phyloP scores from a whole-genome alignment of 1,139 yeast species.

The Geotrichum klebahnii region DNA sequence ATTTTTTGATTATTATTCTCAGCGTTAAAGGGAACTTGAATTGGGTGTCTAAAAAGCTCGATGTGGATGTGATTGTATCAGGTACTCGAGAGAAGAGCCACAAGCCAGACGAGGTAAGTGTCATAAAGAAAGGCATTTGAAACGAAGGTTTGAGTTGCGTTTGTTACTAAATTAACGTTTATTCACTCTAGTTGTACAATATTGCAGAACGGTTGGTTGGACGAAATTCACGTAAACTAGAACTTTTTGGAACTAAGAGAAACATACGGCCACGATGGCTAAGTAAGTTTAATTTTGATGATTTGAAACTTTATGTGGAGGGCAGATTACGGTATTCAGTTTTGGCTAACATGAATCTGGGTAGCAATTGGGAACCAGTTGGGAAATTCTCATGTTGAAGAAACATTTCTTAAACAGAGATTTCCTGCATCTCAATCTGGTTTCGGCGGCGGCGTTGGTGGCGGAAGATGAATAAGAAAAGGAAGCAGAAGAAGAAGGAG shows the following conservation, averaged over 20 bases:
- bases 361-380: slow-evolving; percentile 74
- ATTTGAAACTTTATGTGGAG: background rate
- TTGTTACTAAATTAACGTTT: background rate
- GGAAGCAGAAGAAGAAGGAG: background rate
- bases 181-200: slow-evolving; percentile 48
- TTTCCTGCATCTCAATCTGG: slow-evolving; percentile 25
- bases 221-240: slow-evolving; percentile 67
- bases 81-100: slow-evolving; percentile 82
- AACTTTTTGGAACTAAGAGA: slow-evolving; percentile 82
- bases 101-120: slow-evolving; percentile 79
- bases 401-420: slow-evolving; percentile 48
- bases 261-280: slow-evolving; percentile 89
- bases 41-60: slow-evolving; percentile 67
- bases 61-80: slow-evolving; percentile 74
- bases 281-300: slow-evolving; percentile 32
- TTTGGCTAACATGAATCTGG: slow-evolving; percentile 3
- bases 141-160: background rate
- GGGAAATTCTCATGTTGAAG: slow-evolving; percentile 55
- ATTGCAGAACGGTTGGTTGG: slow-evolving; percentile 83
- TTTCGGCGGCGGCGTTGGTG: too few species aligned
- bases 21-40: slow-evolving; percentile 65
- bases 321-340: too few species aligned
- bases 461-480: background rate
- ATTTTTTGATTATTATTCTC: background rate
- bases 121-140: too few species aligned